A percentile compares a stretch with the other conserved stretches of the same genome.
phyloP scores from a whole-genome alignment of 2,329 filamentous ascomycete genomes.

The Diaporthe velutina region DNA sequence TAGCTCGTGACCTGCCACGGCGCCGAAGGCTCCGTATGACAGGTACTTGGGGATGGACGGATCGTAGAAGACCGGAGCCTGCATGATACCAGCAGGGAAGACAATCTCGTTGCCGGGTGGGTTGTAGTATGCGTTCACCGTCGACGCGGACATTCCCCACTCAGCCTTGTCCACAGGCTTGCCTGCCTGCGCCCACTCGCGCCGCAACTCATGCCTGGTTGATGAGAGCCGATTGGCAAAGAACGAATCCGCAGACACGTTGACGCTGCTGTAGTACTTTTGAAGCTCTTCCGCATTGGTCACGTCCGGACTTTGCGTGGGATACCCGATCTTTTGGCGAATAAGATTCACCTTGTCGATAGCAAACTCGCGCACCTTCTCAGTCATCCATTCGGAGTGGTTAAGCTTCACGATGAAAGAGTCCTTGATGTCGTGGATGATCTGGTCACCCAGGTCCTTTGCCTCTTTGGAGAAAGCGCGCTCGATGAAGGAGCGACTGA shows the following conservation, averaged over 20 bases:
- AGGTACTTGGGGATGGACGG: slow-evolving; percentile 73
- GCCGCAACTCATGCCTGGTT: slow-evolving; percentile 59
- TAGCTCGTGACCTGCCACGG: slow-evolving; percentile 77
- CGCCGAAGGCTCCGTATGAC: slow-evolving; percentile 77
- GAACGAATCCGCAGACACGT: slow-evolving; percentile 63
- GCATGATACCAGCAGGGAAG: slow-evolving; percentile 78
- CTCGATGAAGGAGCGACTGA: slow-evolving; percentile 79
- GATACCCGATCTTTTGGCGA: slow-evolving; percentile 77
- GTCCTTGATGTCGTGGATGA: slow-evolving; percentile 78
- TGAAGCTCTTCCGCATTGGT: slow-evolving; percentile 68
- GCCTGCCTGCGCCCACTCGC: slow-evolving; percentile 69
- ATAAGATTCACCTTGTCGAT: slow-evolving; percentile 77
- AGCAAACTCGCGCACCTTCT: slow-evolving; percentile 69
- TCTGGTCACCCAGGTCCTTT: slow-evolving; percentile 75
- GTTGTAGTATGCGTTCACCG: slow-evolving; percentile 77
- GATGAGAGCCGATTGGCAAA: slow-evolving; percentile 70
- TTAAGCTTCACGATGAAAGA: slow-evolving; percentile 73
- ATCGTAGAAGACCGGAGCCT: slow-evolving; percentile 73
- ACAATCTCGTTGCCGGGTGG: slow-evolving; percentile 76
- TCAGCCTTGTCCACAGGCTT: slow-evolving; percentile 71
- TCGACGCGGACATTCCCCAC: slow-evolving; percentile 72
- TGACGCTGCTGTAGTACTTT: slow-evolving; percentile 67
- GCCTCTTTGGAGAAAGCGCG: slow-evolving; percentile 76
- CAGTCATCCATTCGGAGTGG: slow-evolving; percentile 74
- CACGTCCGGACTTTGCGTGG: slow-evolving; percentile 71